These are phyloP conservation scores for Cladobotryum protrusum DNA, from an alignment of 2,329 filamentous ascomycete species.

Conservation along the genomic window DNA sequence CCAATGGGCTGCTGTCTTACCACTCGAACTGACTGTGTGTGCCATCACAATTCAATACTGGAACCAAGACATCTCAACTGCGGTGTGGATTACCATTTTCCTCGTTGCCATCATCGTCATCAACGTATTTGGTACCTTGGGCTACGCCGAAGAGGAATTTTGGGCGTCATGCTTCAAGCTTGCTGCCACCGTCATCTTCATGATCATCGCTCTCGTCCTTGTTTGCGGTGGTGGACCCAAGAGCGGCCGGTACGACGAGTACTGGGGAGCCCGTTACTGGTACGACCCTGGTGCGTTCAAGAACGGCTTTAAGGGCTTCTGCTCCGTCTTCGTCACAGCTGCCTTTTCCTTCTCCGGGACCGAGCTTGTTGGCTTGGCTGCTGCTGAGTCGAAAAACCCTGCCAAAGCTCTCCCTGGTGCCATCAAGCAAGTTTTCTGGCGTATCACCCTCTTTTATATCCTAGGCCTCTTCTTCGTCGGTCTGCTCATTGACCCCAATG, in stretches of 20 bases:
- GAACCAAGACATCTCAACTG: constrained; percentile 37
- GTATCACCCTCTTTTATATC: constrained; percentile 42
- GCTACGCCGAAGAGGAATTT: constrained; percentile 20
- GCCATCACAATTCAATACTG: constrained; percentile 47
- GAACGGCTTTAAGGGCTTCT: constrained; percentile 63
- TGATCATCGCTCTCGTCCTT: constrained; percentile 47
- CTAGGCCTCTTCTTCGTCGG: constrained; percentile 40
- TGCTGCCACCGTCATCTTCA: constrained; percentile 45
- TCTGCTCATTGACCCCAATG: constrained; percentile 35
- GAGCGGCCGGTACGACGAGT: constrained; percentile 32
- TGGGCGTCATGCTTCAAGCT: constrained; percentile 43
- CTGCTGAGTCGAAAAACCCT: constrained; percentile 59
- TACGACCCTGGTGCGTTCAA: constrained; percentile 46
- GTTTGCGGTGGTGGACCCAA: constrained; percentile 48
- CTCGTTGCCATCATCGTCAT: constrained; percentile 34
- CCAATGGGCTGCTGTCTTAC: constrained; percentile 42
- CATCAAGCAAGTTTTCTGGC: constrained; percentile 62
- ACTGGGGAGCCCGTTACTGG: constrained; percentile 37
- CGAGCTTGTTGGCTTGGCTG: constrained; percentile 60
- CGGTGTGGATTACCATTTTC: constrained; percentile 12
- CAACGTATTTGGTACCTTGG: constrained; percentile 41
- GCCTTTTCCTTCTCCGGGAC: constrained; percentile 62
- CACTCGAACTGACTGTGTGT: constrained; percentile 44
- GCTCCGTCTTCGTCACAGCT: constrained; percentile 61
- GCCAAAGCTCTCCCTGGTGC: constrained; percentile 66